These are phyloP conservation scores for Guillardia theta DNA, from an alignment of 78 protist species.

Conservation along the genomic window DNA sequence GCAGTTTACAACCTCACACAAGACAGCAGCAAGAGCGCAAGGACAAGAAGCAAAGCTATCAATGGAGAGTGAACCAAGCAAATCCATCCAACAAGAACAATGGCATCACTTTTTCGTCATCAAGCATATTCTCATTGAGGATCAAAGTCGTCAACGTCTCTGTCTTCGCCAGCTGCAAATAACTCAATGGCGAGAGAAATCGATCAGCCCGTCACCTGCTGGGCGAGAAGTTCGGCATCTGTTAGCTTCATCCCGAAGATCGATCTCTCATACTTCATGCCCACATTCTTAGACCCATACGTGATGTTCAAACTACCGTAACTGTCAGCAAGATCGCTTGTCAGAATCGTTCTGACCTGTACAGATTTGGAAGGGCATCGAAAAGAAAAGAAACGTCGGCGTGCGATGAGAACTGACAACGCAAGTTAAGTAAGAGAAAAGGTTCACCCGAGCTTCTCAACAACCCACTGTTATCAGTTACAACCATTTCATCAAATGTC, in stretches of 20 bases:
- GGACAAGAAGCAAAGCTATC: no score
- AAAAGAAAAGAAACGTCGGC: background rate
- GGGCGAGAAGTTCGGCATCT: background rate
- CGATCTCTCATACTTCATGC: constrained; percentile 24
- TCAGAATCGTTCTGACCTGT: no score
- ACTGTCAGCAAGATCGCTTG: background rate
- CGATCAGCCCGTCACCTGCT: no score
- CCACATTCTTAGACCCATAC: background rate
- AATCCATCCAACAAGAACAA: no score
- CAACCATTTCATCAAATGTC: no score
- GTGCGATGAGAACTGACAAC: constrained; percentile 3
- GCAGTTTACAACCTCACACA: no score
- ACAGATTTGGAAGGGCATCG: constrained; percentile 23
- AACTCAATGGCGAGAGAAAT: no score
- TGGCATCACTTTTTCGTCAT: background rate
- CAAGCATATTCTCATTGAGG: constrained; percentile 31
- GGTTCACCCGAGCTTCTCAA: no score
- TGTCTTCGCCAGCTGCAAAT: background rate
- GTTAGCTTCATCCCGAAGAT: constrained; percentile 35
- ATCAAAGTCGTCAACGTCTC: background rate
- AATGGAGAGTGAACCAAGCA: no score
- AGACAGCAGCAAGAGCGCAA: background rate
- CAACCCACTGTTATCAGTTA: no score
- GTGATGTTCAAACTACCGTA: background rate
- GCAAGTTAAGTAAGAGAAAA: no score